Base-by-base conservation (phyloP, 2,329 filamentous ascomycete genomes). In the Colletotrichum tropicicola region DNA sequence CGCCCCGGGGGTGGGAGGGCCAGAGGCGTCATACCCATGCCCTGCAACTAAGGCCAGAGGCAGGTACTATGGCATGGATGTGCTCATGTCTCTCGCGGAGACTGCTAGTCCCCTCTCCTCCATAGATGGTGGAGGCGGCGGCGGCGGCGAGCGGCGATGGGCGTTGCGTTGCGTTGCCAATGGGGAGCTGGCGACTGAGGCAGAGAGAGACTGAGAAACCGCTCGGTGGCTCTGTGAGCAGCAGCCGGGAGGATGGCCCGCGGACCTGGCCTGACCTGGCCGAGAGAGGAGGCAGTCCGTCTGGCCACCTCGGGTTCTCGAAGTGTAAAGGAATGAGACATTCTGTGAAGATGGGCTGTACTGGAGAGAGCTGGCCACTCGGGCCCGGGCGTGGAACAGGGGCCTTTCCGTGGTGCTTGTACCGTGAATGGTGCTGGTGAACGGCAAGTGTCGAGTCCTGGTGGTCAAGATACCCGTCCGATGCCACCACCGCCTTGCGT, bases 241-340 rank as follows among this genome's bases (percentile, higher is more conserved):
- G n/a, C n/a, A n/a, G n/a, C n/a, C n/a, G n/a, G n/a, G n/a, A n/a
- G n/a, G n/a, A n/a, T n/a, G n/a, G n/a, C n/a, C n/a, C n/a, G n/a
- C n/a, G n/a, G 28, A 30, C 25, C 37, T 43, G 51, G 32, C n/a
- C 30, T 25, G 21, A 54, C n/a, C 28, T 25, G 41, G 28, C 12
- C 13, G 57, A 49, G 43, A n/a, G n/a, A 9, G 23, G 27, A 48
- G 13, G 28, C 6, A 28, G 30, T 47, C 43, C 17, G 39, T 28
- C 54, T 48, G 43, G 30, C 43, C 49, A 54, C 35, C 30, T 61
- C 48, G 49, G 43, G 17, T 43, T n/a, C 61, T 61, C 57, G 47
- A 48, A n/a, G n/a, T n/a, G 39, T 52, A 66, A 17, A 53, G 58
- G 25, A 32, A 56, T 63, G 51, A 66, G 63, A 63, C 59, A 66